Evolutionary conservation across 1,139 yeast genomes (phyloP), one percentile per base, ranked within the genome.

Genomic region (Kurtzmaniella quercitrusa): DNA sequence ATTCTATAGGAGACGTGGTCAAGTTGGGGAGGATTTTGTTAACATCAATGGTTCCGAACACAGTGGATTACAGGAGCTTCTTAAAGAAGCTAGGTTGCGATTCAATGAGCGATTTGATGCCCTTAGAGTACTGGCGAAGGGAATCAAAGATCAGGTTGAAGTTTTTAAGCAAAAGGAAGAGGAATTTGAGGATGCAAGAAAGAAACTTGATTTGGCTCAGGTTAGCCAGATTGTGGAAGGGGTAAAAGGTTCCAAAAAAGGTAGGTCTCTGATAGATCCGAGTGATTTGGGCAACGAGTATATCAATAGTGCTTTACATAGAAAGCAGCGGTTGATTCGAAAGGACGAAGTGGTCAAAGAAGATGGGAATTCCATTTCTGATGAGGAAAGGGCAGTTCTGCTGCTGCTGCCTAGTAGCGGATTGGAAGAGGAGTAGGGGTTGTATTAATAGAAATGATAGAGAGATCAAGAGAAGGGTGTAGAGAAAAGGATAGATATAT

Each of bases 1-100:
- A 44, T 93, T 93, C 56, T 93, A 93, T 63, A 75, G 94, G 46
- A 81, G 81, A 46, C 72, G 91, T 50, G 55, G 51, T 2, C 16
- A 56, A 2, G 36, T 14, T 12, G 36, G 14, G 11, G n/a, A 11
- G 10, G 15, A 27, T n/a, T n/a, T n/a, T 10, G 23, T 8, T 8
- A 4, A 21, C 4, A 21, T 21, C 23, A 21, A 21, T 8, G 23
- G 7, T 21, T 27, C 31, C 4, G 31, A 27, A n/a, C 31, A 10
- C 1, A 54, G 54, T 1, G 50, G 55, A 6, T 56, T 73, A 40
- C 56, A 56, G 31, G 53, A 57, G 15, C 55, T 65, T 41, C 57
- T 69, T 14, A 46, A 50, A 19, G 50, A 53, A 17, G 70, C 69
- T 16, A 50, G 59, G 39, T 45, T 52, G 19, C 52, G 48, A n/a